Base-by-base conservation (phyloP, 2,329 filamentous ascomycete species). In the Colletotrichum echinochloae region DNA sequence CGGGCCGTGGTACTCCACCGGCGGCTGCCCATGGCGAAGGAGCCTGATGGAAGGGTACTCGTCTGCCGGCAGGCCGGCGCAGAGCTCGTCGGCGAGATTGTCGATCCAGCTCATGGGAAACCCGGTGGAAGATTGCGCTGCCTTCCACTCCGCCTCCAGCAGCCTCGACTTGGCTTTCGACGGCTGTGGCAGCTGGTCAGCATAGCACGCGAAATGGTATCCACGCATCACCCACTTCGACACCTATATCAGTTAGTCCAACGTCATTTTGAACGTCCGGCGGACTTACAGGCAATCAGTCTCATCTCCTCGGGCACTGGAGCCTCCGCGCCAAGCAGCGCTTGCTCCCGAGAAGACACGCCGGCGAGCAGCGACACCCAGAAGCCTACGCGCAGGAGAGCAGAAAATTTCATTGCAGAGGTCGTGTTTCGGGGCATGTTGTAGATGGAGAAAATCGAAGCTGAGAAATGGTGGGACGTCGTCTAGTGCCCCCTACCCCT, bases 251-350 rank as follows among this genome's bases (percentile, higher is more conserved):
- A n/a, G 41, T 66, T 23, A 67, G 59, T 20, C 1, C 8, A 41
- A 11, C 23, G 12, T 16, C 39, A 23, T 5, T 11, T 37, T 7
- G 12, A 33, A 16, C 2, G 20, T 55, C 11, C n/a, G 28, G 41
- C 16, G 23, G 28, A 71, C 68, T 63, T 28, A 71, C 68, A 68
- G 14, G 64, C 64, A 28, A 71, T 55, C 1, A 68, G 59, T n/a
- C 28, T 55, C 33, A 54, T 49, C 51, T 67, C 41, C 3, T 7
- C 26, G 20, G 2, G 3, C 16, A 5, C 56, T 3, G 49, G 1
- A 11, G 16, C 16, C 5, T 49, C 28, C 12, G 51, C 30, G 26
- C 37, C 7, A 8, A 66, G 67, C 56, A 41, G 28, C 18, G 49
- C 56, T 23, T 70, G 63, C 2, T 57, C 49, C 18, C n/a, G 3